Evolutionary conservation across 352 stramenopile genomes (phyloP), one percentile per base, ranked within the genome.

Genomic region (Phytophthora pistaciae): DNA sequence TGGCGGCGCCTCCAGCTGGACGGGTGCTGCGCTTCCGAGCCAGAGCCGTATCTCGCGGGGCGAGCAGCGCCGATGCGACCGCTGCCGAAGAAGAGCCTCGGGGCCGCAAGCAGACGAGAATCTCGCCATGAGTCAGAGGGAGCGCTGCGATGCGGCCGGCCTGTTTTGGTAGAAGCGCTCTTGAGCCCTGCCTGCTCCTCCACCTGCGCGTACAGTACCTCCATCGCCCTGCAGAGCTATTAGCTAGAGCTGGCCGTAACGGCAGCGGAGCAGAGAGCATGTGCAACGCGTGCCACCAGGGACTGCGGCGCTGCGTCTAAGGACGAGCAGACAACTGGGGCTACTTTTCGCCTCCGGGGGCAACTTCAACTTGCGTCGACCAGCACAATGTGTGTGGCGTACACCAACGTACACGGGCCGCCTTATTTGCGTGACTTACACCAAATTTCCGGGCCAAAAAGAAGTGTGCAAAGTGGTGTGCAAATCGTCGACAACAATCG

Each of bases 351-450:
- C 16, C n/a, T 31, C 21, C 18, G 33, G 7, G 21, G 42, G 23
- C 57, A 64, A 59, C 66, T 72, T 72, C 66, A 72, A 72, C 40
- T 63, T 72, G 38, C 11, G 50, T 57, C 59, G 66, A 72, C 58
- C 64, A 71, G 42, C 58, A 72, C 23, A 67, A 44, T 36, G 13
- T 31, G 42, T 60, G 55, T 60, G 33, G n/a, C 25, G 4, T n/a
- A 60, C 9, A 46, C 21, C 9, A 48, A 46, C 1, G 9, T 36
- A 36, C 18, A 0, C n/a, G n/a, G n/a, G n/a, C n/a, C n/a, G n/a
- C n/a, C n/a, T n/a, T 60, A 7, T 27, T 36, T 33, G 23, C 40
- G 29, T 36, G 3, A 5, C 11, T 9, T 13, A 70, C 58, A 60
- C 56, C 10, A 60, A 23, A 25, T 57, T 27, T 13, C 31, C 7